Conservation (phyloP, 2,329 filamentous ascomycete genomes). For the Stromatinia cepivora region DNA sequence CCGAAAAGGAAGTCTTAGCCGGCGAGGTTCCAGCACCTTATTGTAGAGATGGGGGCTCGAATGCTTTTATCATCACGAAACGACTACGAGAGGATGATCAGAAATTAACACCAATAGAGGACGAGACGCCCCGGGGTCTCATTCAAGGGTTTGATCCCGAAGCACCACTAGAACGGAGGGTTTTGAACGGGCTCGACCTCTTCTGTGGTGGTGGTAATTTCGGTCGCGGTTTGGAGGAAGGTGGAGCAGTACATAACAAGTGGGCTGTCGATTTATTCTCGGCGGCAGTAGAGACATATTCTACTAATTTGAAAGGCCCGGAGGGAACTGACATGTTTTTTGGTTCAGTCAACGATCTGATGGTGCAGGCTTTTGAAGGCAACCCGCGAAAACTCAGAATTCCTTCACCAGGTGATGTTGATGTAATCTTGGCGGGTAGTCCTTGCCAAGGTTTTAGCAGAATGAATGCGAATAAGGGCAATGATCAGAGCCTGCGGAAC, state of each 20-base stretch:
- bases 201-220: conserved; percentile 80
- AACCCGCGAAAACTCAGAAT: conserved; percentile 46
- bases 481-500: conserved; percentile 60
- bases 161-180: conserved; percentile 34
- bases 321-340: conserved; percentile 56
- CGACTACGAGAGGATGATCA: conserved; percentile 37
- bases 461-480: conserved; percentile 59
- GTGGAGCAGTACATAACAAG: conserved; percentile 61
- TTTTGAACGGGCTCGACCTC: conserved; percentile 64
- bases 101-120: conserved; percentile 43
- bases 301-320: conserved; percentile 58
- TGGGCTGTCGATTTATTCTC: conserved; percentile 68
- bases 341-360: conserved; percentile 71
- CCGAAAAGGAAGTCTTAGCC: conserved; percentile 37
- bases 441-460: conserved; percentile 76
- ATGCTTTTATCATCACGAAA: conserved; percentile 64
- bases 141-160: conserved; percentile 57
- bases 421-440: conserved; percentile 70
- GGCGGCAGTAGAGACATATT: conserved; percentile 69
- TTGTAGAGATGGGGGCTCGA: conserved; percentile 61
- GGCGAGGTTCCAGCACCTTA: conserved; percentile 61
- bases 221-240: conserved; percentile 73
- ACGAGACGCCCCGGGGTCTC: conserved; percentile 43
- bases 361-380: conserved; percentile 56
- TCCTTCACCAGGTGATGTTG: conserved; percentile 61